Percentiles rank a stretch among this genome's conserved stretches.
Conservation (phyloP, 495 filamentous ascomycete species). For the Bathelium albidoporum region DNA sequence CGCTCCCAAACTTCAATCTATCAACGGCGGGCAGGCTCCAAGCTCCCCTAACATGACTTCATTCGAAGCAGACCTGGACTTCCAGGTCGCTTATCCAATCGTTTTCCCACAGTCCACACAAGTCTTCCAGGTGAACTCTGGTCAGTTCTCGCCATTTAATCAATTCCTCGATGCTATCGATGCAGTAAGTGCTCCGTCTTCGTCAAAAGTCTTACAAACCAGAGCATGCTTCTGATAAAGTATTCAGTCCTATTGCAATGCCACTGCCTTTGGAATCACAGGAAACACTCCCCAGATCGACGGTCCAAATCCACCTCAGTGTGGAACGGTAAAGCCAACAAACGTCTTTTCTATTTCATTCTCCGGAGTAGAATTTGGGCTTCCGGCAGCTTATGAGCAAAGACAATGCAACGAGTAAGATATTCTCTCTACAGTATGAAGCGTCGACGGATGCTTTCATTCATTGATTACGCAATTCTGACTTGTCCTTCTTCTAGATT, state of each 20-base stretch:
- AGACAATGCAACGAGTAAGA: conserved; percentile 43
- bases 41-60: neutral
- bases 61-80: conserved; percentile 7
- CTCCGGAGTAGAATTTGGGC: conserved; percentile 7
- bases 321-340: conserved; percentile 10
- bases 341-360: conserved; percentile 8
- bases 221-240: neutral
- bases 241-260: conserved; percentile 5
- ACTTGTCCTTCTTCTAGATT: conserved; percentile 18
- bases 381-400: conserved; percentile 14
- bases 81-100: conserved; percentile 11
- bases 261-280: conserved; percentile 7
- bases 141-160: conserved; percentile 8
- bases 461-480: neutral
- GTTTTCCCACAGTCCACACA: conserved; percentile 10
- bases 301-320: conserved; percentile 10
- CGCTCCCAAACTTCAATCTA: neutral
- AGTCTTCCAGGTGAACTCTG: conserved; percentile 11
- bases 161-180: conserved; percentile 13
- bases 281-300: conserved; percentile 17
- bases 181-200: conserved; percentile 7
- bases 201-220: neutral
- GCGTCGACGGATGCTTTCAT: neutral
- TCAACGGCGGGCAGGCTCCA: conserved; percentile 9
- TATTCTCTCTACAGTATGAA: neutral